phyloP scores from a whole-genome alignment of 805 yeast genomes.

The Saccharomyces paradoxus region DNA sequence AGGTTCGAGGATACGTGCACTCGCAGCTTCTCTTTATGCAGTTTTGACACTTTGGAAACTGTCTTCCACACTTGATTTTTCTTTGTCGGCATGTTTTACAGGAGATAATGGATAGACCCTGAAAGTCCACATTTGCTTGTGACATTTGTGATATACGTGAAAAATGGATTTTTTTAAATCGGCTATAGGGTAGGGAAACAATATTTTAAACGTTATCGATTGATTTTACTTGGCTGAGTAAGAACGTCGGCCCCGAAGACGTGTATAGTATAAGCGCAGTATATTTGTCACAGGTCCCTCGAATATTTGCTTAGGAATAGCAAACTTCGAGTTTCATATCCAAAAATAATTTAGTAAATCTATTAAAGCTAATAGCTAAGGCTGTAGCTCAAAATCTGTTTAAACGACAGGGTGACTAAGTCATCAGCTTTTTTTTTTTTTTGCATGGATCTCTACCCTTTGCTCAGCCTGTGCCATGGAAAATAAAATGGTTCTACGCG shows the following conservation, averaged over 20 bases:
- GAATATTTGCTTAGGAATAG: not conserved
- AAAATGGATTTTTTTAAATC: not conserved
- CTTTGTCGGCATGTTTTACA: conserved; percentile 16
- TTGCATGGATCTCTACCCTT: too few relatives aligned
- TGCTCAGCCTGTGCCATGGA: not conserved
- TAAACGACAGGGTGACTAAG: not conserved
- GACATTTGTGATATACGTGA: conserved; percentile 1
- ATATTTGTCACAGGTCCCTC: not conserved
- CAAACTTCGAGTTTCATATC: not conserved
- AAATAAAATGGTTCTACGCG: not conserved
- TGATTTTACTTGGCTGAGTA: not conserved
- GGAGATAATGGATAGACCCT: conserved; percentile 14
- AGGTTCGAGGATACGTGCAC: conserved; percentile 8
- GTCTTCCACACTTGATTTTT: conserved; percentile 8
- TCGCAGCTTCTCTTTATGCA: conserved; percentile 6
- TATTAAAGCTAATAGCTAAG: not conserved
- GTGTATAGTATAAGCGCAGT: not conserved
- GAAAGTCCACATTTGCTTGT: conserved; percentile 9
- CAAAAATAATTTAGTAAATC: not conserved
- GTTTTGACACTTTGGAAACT: conserved; percentile 6
- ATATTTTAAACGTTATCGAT: not conserved
- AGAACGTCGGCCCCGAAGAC: not conserved
- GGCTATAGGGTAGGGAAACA: not conserved
- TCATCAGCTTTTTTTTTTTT: not conserved
- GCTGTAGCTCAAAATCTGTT: not conserved